Evolutionary conservation across 164 flowering plant species (phyloP), one percentile per base, ranked within the genome.

Genomic region (Buxus sempervirens): DNA sequence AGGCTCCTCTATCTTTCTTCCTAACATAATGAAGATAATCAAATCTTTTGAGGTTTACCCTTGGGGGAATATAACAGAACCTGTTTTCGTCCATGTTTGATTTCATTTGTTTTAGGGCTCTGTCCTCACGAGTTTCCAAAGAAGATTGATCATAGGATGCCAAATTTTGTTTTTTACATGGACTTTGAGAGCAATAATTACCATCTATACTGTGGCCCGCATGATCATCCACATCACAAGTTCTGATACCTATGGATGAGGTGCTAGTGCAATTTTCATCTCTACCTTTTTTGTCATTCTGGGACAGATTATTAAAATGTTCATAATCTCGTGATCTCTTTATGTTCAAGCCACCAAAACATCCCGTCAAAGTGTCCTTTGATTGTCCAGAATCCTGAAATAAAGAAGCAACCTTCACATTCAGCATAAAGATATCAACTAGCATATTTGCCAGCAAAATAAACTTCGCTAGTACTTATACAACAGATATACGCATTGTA

Each of bases 71-170:
- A 65, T 89, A 95, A 49, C 66, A 73, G 78, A 91, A 89, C 32
- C 76, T 68, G 25, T 92, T 85, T 62, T 85, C 86, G 66, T 90
- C 92, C 98, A 92, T 95, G 76, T 90, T 82, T 27, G 61, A 27
- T 75, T 84, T 86, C 79, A 95, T 15, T 28, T 28, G 73, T 68
- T 70, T 83, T 49, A 87, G 73, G 32, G 90, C 82, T 73, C 63
- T 70, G 1, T 82, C 80, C 64, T 77, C 73, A 0, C 23, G 23
- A 45, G 64, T 25, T 51, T 67, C 76, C 14, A 21, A 58, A 7
- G 74, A 60, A 48, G 41, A 26, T 45, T 63, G 53, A 57, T 51
- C 42, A 4, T 32, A 21, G 24, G 59, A 23, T 57, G 26, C 72
- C 59, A 65, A 36, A 48, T 32, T 65, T 70, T 72, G 60, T 54